Evolutionary conservation across 768 basidiomycete species (phyloP).

Genomic region (Hirschioporus abietinus): DNA sequence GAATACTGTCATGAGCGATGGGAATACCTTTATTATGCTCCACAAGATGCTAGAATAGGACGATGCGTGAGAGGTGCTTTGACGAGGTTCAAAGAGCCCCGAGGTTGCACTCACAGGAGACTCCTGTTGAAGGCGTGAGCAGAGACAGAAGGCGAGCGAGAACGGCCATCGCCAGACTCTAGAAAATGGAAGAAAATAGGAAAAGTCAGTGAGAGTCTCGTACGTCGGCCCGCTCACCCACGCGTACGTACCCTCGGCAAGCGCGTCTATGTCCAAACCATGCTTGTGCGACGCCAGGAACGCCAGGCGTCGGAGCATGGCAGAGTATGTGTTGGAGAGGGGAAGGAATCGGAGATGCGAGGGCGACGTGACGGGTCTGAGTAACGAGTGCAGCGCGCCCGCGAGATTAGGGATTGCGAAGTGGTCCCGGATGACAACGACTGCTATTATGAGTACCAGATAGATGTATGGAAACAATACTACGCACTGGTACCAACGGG

Average conservation of each 20-base stretch:
- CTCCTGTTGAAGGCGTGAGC: constrained; percentile 58
- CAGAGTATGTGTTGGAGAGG: constrained; percentile 78
- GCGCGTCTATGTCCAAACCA: constrained; percentile 42
- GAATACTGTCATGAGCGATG: constrained; percentile 3
- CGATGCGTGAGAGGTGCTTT: constrained; percentile 1
- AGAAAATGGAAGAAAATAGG: too few species aligned
- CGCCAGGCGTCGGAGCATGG: constrained; percentile 58
- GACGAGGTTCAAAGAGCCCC: constrained; percentile 5
- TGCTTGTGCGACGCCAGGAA: constrained; percentile 71
- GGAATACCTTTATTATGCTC: constrained; percentile 16
- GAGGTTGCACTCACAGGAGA: constrained; percentile 51
- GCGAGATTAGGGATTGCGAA: constrained; percentile 73
- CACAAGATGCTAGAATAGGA: constrained; percentile 13
- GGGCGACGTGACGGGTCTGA: constrained; percentile 60
- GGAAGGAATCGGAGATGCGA: constrained; percentile 74
- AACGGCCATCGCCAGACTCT: too few species aligned
- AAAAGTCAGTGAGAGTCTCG: too few species aligned
- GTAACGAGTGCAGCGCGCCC: constrained; percentile 69
- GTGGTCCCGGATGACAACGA: constrained; percentile 83
- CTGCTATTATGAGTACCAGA: constrained; percentile 29
- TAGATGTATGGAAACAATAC: background rate
- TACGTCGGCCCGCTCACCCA: constrained; percentile 92
- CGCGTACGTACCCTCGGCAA: constrained; percentile 81
- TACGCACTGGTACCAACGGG: constrained; percentile 75
- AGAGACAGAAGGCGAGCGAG: too few species aligned